Percentiles rank a stretch among this genome's conserved stretches.
Evolutionary conservation across 129 eudicot species (phyloP).

Genomic region (Artemisia annua): DNA sequence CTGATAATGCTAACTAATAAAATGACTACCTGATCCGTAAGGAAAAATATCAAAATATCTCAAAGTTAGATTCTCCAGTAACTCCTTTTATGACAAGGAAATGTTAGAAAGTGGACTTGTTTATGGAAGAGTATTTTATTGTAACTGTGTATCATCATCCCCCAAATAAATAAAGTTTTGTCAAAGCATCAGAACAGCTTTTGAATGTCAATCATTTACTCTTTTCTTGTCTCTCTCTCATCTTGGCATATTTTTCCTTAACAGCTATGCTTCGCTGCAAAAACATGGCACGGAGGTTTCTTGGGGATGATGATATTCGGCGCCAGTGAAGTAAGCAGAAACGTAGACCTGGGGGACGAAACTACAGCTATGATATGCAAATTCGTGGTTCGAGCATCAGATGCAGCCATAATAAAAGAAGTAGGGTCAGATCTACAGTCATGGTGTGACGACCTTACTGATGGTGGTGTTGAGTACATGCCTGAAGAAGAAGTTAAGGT

Average conservation of each 20-base stretch:
- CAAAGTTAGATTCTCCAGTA: no score
- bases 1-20: no score
- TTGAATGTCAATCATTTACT: background rate
- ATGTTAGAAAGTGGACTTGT: no score
- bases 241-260: conserved; percentile 17
- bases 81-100: no score
- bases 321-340: conserved; percentile 96
- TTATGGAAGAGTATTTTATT: no score
- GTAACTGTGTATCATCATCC: no score
- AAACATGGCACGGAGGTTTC: conserved; percentile 98
- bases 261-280: conserved; percentile 95
- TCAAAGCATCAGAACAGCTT: no score
- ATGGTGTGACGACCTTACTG: conserved; percentile 92
- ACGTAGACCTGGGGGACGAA: conserved; percentile 93
- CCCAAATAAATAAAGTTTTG: no score
- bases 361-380: conserved; percentile 96
- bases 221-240: background rate
- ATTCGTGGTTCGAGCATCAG: conserved; percentile 94
- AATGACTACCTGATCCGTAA: no score
- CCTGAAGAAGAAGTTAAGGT: conserved; percentile 92
- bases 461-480: conserved; percentile 93
- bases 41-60: no score
- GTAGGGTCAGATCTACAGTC: conserved; percentile 83
- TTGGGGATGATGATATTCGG: conserved; percentile 97
- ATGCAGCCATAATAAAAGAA: conserved; percentile 83